Evolutionary conservation across 352 stramenopile species (phyloP), one percentile per base, ranked within the genome.

Genomic region (Aphanomyces stellatus): DNA sequence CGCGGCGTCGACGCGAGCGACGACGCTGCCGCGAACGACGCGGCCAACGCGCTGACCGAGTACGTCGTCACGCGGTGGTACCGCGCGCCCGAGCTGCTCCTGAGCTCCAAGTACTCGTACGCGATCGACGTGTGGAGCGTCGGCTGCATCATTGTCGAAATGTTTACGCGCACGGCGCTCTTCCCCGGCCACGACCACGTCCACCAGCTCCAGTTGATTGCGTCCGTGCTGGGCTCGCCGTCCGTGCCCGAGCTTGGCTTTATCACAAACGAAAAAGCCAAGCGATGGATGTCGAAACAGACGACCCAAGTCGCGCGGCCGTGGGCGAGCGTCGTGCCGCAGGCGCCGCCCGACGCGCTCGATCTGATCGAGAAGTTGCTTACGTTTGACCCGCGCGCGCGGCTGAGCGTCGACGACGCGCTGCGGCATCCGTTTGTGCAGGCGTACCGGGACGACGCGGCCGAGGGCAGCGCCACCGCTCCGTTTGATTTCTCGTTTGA

Each of bases 131-230:
- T 98, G 8, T 99, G 94, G 94, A 91, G 85, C 62, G 91, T 99
- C 6, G 97, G 97, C 4, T 99, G 97, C 75, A 99, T 99, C 68
- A 88, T 99, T 63, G 96, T 92, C 11, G 97, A 99, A 76, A 91
- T 99, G 69, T 96, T 99, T 55, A 88, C 76, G 1, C 80, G 85
- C 30, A 90, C 84, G 64, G 78, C 85, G 34, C 69, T 93, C 0
- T 93, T 93, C 37, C 85, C 85, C 0, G 85, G 85, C 11, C 85
- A 93, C 55, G 85, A 93, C 60, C 83, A 93, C 69, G 82, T 93
- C 27, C 85, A 93, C 56, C 85, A 93, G 63, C 75, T 99, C 31
- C 97, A 97, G 69, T 68, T 93, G 42, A 91, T 93, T 55, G 53
- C 90, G 31, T 80, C 90, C 48, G 66, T 88, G 5, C 80, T 93